Evolutionary conservation across 306 rosid genomes (phyloP), one percentile per base, ranked within the genome.

Genomic region (Dryas octopetala): DNA sequence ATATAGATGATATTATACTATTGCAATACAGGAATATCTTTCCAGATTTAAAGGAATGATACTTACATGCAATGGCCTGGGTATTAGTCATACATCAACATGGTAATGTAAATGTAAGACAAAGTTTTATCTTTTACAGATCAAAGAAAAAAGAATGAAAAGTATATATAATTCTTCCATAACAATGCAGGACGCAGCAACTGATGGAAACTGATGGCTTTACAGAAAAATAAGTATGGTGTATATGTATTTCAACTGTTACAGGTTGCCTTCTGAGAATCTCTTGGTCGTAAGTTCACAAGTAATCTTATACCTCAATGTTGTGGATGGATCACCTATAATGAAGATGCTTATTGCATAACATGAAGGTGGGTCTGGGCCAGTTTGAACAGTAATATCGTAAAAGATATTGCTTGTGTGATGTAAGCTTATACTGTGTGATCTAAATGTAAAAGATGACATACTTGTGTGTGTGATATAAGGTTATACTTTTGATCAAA

Each of bases 31-130:
- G 96, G 96, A 90, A 86, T 90, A 90, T 85, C 96, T 88, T 77
- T 85, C 85, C 62, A 86, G 96, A 85, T 90, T 90, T 78, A 88
- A 88, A 76, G 91, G 91, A 76, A 84, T 90, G 96, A 90, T 90
- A 81, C 93, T 90, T 70, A 90, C 96, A 59, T 90, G 96, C 85
- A 90, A 90, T 71, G 96, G 96, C 72, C 92, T 90, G 52, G 93
- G 96, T 62, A 88, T 90, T 75, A 53, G 78, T 62, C 88, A 83
- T 5, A 45, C 86, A 49, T 72, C 90, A 70, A 68, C 64, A 74
- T 71, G 96, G 93, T 88, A 88, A 84, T 62, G 60, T 19, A 64
- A 77, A 50, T 46, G 45, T 54, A 32, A 2, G 38, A 32, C 38
- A 32, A 32, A 32, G 38, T 32, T 32, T 32, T 32, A 32, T 32